A percentile compares a stretch with the other conserved stretches of the same genome.
These are phyloP conservation scores for Hansfordia pulvinata DNA, from an alignment of 2,329 filamentous ascomycete species.

Conservation along the genomic window DNA sequence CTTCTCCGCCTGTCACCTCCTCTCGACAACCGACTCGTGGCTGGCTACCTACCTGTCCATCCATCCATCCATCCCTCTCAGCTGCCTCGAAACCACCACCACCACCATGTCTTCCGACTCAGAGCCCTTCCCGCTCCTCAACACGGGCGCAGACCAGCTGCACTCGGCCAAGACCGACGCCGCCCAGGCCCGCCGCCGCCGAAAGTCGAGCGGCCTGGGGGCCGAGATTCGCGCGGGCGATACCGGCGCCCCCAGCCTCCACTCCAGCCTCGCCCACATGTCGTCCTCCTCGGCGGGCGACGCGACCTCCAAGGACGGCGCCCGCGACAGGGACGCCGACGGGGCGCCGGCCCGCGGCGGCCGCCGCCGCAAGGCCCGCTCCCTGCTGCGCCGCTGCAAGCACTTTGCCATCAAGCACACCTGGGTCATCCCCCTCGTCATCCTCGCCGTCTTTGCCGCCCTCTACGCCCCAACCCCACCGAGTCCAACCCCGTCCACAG, in stretches of 20 bases:
- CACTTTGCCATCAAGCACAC: slow-evolving; percentile 41
- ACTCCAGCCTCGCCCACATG: slow-evolving; percentile 35
- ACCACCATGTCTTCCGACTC: slow-evolving; percentile 23
- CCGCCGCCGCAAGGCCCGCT: slow-evolving; percentile 41
- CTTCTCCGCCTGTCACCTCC: no score
- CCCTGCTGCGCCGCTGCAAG: slow-evolving; percentile 38
- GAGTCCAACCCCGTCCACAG: slow-evolving; percentile 65
- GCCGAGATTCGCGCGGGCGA: slow-evolving; percentile 39
- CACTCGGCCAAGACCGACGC: slow-evolving; percentile 22
- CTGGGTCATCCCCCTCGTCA: slow-evolving; percentile 51
- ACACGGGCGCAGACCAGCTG: slow-evolving; percentile 33
- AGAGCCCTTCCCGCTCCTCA: slow-evolving; percentile 43
- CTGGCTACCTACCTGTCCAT: no score
- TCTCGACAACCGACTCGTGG: no score
- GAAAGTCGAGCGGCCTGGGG: slow-evolving; percentile 42
- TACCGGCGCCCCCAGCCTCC: slow-evolving; percentile 39
- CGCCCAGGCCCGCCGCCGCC: slow-evolving; percentile 30
- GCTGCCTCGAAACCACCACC: slow-evolving; percentile 5
- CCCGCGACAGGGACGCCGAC: slow-evolving; percentile 10
- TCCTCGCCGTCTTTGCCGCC: slow-evolving; percentile 48
- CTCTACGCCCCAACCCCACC: slow-evolving; percentile 66
- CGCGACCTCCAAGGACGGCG: slow-evolving; percentile 8
- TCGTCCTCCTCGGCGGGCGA: slow-evolving; percentile 9
- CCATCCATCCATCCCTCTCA: no score
- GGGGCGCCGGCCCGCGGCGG: slow-evolving; percentile 26